phyloP scores from a whole-genome alignment of 129 eudicot species.

The Tagetes patula region DNA sequence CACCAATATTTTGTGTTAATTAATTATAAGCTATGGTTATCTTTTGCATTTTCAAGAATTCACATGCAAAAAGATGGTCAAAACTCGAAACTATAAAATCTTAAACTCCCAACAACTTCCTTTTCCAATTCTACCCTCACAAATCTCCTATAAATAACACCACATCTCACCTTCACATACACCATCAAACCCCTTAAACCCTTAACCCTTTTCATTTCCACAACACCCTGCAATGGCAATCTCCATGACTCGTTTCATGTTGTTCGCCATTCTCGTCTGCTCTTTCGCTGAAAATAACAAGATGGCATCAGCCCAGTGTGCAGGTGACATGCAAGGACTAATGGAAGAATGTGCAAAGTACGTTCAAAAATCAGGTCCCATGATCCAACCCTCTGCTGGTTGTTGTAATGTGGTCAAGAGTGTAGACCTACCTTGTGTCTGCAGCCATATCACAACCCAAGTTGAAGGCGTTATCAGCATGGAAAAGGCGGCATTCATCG shows the following conservation, averaged over 20 bases:
- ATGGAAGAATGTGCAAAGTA: constrained; percentile 52
- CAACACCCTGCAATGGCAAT: constrained; percentile 21
- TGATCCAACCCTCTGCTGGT: constrained; percentile 40
- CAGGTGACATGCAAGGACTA: constrained; percentile 53
- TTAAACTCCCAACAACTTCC: constrained; percentile 5
- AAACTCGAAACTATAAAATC: not conserved
- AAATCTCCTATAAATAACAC: constrained; percentile 27
- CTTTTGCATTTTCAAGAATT: not conserved
- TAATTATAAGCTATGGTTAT: too few species aligned
- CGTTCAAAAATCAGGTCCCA: constrained; percentile 50
- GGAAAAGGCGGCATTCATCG: constrained; percentile 59
- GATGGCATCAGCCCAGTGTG: constrained; percentile 48
- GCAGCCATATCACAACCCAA: constrained; percentile 42
- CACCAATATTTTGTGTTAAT: too few species aligned
- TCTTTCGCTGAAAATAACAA: not conserved
- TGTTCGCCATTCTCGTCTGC: constrained; percentile 6
- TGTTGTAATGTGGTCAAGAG: constrained; percentile 56
- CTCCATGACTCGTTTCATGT: constrained; percentile 13
- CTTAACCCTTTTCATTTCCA: not conserved
- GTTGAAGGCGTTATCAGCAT: constrained; percentile 59
- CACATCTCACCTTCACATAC: constrained; percentile 1
- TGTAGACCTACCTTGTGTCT: constrained; percentile 50
- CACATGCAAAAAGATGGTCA: not conserved
- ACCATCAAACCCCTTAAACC: constrained; percentile 18
- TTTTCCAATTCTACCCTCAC: constrained; percentile 23